phyloP scores from a whole-genome alignment of 73 alveolate species.

The Halteria grandinella region DNA sequence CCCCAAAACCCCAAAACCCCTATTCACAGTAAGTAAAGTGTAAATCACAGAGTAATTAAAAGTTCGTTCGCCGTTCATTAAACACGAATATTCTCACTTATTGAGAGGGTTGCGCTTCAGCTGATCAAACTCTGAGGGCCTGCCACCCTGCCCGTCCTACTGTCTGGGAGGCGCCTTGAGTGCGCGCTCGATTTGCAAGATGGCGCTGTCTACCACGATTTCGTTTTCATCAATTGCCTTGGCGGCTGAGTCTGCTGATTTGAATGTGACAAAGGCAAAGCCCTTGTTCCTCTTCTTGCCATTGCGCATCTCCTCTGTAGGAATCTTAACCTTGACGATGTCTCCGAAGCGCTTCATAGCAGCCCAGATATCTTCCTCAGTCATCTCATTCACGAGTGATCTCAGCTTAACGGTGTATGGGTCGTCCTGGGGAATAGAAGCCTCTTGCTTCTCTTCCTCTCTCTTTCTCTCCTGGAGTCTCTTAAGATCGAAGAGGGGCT shows the following conservation, averaged over 20 bases:
- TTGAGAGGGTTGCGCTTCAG: too few species aligned
- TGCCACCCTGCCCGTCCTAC: too few species aligned
- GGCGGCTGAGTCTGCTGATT: neutral
- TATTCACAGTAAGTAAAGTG: too few species aligned
- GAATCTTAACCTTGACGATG: constrained; percentile 28
- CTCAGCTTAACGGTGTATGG: constrained; percentile 49
- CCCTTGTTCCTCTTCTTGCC: constrained; percentile 31
- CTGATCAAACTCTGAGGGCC: too few species aligned
- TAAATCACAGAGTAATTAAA: too few species aligned
- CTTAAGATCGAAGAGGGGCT: neutral
- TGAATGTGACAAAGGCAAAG: constrained; percentile 40
- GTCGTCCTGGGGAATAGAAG: constrained; percentile 34
- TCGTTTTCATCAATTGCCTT: constrained; percentile 29
- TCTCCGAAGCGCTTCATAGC: constrained; percentile 48
- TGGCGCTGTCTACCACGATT: constrained; percentile 27
- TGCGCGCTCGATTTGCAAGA: constrained; percentile 31
- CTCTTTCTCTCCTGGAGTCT: neutral
- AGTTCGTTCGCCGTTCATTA: too few species aligned
- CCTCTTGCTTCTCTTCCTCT: constrained; percentile 15
- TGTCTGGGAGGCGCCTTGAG: constrained; percentile 32
- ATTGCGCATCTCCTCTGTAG: constrained; percentile 44
- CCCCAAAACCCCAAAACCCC: too few species aligned
- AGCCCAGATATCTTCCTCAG: constrained; percentile 25
- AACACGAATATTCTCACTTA: too few species aligned
- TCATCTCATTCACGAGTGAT: constrained; percentile 23